Conservation (phyloP, 192 early-diverging fungal genomes). For the Jimgerdemannia lactiflua region DNA sequence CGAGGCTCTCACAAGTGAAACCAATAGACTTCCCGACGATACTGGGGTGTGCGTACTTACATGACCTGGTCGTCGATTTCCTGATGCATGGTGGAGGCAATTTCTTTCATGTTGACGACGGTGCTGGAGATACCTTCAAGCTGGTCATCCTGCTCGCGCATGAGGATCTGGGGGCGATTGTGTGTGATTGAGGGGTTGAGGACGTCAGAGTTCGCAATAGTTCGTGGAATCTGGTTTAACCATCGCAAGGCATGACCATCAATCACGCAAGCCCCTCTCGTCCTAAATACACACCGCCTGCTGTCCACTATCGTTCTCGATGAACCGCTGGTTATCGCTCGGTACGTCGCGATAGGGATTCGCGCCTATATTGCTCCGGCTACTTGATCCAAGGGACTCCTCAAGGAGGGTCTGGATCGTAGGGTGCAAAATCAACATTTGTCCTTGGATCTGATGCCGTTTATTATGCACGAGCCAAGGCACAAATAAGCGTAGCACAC, state of each 20-base stretch:
- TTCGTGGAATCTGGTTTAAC: neutral
- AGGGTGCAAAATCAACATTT: neutral
- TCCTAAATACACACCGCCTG: slow-evolving; percentile 22
- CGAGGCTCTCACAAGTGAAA: neutral
- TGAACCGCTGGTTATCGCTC: slow-evolving; percentile 27
- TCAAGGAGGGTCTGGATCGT: neutral
- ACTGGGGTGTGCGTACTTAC: slow-evolving; percentile 13
- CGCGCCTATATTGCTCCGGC: neutral
- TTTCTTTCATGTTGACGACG: slow-evolving; percentile 53
- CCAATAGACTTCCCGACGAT: too few species aligned
- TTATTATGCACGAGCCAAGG: too few species aligned
- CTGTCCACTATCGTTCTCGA: slow-evolving; percentile 26
- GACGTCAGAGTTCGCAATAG: neutral
- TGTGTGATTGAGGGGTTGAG: neutral
- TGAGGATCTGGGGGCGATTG: slow-evolving; percentile 33
- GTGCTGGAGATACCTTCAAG: slow-evolving; percentile 54
- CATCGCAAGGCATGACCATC: neutral
- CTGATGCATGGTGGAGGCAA: slow-evolving; percentile 50
- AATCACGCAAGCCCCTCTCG: too few species aligned
- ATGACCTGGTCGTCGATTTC: slow-evolving; percentile 56
- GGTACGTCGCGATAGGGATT: slow-evolving; percentile 5
- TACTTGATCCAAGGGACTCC: neutral
- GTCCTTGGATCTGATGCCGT: neutral
- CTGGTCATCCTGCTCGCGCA: slow-evolving; percentile 58
- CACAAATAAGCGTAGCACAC: neutral